Evolutionary conservation across 2,329 filamentous ascomycete species (phyloP), one percentile per base, ranked within the genome.

Genomic region (Colletotrichum neosansevieriae): DNA sequence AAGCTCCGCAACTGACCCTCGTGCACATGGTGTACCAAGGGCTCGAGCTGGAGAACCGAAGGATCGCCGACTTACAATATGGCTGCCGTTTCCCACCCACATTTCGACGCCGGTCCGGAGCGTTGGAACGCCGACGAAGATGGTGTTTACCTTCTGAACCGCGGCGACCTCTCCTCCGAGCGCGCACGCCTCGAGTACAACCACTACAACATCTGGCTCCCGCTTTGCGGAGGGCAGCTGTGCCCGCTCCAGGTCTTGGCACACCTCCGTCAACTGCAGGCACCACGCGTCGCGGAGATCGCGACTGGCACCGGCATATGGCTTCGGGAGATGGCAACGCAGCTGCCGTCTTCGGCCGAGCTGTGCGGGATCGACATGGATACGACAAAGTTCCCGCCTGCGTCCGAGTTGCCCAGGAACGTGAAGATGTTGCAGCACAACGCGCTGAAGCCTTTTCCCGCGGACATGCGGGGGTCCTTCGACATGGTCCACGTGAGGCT

Each of bases 291-390:
- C 19, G 71, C 71, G 3, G 71, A 72, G 42, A 38, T 73, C 5
- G 68, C 50, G 12, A 70, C 71, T 3, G 72, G 71, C n/a, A 73
- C 71, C 1, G 72, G 67, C 3, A 58, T 74, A n/a, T 74, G 72
- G 71, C 72, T 73, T 12, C 47, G 24, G 10, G 70, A 73, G 34
- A 57, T 73, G 32, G 70, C 72, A 6, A 21, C 49, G 4, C 42
- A 57, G 13, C 56, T 74, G 4, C 66, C 71, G 0, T 15, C 38
- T 2, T 36, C 58, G 9, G 45, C 71, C 13, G 50, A 61, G 19
- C 49, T 74, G 7, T 47, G 67, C 21, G 72, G 73, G 3, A 71
- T 59, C 44, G 72, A 73, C 49, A 60, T 72, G 34, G 72, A 73
- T 42, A 29, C 61, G 3, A 69, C 68, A 6, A 73, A 73, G 42